phyloP scores from a whole-genome alignment of 306 rosid genomes.

The Benincasa hispida region DNA sequence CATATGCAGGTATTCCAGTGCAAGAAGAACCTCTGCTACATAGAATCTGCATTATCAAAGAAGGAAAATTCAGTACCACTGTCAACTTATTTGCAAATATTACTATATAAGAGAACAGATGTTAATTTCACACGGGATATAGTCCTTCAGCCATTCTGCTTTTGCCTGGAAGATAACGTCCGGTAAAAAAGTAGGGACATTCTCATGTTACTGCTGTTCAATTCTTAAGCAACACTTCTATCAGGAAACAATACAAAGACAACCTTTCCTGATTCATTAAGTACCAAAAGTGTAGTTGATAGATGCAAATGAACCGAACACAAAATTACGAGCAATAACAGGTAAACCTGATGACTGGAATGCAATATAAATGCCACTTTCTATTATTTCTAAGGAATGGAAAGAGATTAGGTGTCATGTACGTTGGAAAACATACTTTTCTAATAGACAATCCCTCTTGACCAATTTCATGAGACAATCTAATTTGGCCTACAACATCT shows the following conservation, averaged over 20 bases:
- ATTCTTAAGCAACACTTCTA: neutral
- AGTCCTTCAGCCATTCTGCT: neutral
- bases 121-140: neutral
- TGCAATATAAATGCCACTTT: neutral
- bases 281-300: neutral
- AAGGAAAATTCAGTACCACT: neutral
- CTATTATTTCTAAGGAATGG: neutral
- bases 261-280: neutral
- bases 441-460: neutral
- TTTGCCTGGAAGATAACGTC: neutral
- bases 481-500: neutral
- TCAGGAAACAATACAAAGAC: neutral
- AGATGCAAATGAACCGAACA: neutral
- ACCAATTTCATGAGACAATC: neutral
- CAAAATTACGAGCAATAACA: neutral
- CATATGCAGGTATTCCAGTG: slow-evolving; percentile 95
- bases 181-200: neutral
- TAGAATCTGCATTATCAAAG: slow-evolving; percentile 59
- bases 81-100: neutral
- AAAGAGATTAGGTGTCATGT: neutral
- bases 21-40: slow-evolving; percentile 84
- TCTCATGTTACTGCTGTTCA: neutral
- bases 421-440: neutral
- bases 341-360: neutral
- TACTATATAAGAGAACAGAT: neutral